Evolutionary conservation across 2,329 filamentous ascomycete species (phyloP).

Genomic region (Fonsecaea pedrosoi): DNA sequence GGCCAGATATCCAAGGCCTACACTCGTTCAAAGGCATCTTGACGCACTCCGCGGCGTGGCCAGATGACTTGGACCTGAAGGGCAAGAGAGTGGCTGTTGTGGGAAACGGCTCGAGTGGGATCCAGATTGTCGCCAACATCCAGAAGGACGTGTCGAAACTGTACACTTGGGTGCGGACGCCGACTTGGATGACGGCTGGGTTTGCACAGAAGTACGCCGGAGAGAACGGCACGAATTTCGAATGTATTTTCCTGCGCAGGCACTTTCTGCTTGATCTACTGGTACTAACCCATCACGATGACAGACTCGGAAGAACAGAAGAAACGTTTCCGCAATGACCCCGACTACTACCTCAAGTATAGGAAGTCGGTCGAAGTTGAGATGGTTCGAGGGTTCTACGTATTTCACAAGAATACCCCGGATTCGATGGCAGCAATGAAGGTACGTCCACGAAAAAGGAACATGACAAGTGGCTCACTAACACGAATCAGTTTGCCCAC

Average conservation of each 20-base stretch:
- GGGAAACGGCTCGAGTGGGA: conserved; percentile 40
- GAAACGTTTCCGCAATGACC: background rate
- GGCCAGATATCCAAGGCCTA: conserved; percentile 48
- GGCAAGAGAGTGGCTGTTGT: conserved; percentile 42
- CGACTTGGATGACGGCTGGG: conserved; percentile 43
- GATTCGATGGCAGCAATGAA: conserved; percentile 2
- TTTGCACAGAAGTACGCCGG: conserved; percentile 38
- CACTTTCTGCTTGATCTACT: too few species aligned
- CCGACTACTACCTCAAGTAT: background rate
- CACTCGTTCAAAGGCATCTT: conserved; percentile 47
- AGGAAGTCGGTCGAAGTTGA: background rate
- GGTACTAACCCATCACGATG: background rate
- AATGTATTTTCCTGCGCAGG: conserved; percentile 6
- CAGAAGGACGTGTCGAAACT: conserved; percentile 46
- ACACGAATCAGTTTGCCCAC: conserved; percentile 15
- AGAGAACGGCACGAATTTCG: conserved; percentile 34
- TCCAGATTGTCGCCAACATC: conserved; percentile 46
- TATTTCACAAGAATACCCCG: conserved; percentile 1
- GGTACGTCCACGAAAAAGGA: background rate
- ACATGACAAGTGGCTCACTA: background rate
- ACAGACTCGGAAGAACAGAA: conserved; percentile 10
- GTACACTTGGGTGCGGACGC: conserved; percentile 42
- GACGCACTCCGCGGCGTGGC: conserved; percentile 45
- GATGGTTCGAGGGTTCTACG: background rate
- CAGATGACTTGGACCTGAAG: conserved; percentile 41